Base-by-base conservation (phyloP, 352 stramenopile genomes). In the Pythium periplocum region DNA sequence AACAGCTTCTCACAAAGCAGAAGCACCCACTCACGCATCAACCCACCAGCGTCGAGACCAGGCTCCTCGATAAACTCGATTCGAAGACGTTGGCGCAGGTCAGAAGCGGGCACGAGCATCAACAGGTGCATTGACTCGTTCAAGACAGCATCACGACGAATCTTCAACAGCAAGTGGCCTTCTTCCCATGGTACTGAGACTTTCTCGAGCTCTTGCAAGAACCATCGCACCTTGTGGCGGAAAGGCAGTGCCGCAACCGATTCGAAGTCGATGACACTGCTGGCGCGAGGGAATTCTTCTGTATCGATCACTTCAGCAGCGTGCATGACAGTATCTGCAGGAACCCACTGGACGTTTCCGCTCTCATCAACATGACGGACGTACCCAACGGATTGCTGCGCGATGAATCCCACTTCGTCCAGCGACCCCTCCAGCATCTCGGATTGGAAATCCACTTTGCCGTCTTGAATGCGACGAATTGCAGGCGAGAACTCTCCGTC, bases 11-110 rank as follows among this genome's bases (percentile, higher is more conserved):
- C 77, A 26, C 81, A 91, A 0, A 93, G 57, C 56, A 92, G 59
- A 7, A 88, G 53, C 35, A 91, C 74, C 84, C 84, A 94, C 40
- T 94, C 82, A 5, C 83, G 75, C 61, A 91, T 69, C 17, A 93
- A 49, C 7, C 83, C 83, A 2, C 84, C 84, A 0, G 78, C 82
- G 54, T 94, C 82, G 26, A 94, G 57, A 0, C 79, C 83, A 1
- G 81, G 79, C 43, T 93, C 83, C 39, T 90, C 74, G 17, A 90
- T 88, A 43, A 93, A 93, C 57, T 93, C 81, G 34, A 93, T 92
- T 33, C 79, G 81, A 31, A 93, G 65, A 4, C 81, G 71, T 51
- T 90, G 78, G 9, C 79, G 71, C 1, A 93, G 61, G 59, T 90
- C 77, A 2, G 75, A 73, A 1, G 79, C 73, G 5, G 79, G 79